These are phyloP conservation scores for Aspergillus aculeatus DNA, from an alignment of 2,329 filamentous ascomycete genomes.

Conservation along the genomic window DNA sequence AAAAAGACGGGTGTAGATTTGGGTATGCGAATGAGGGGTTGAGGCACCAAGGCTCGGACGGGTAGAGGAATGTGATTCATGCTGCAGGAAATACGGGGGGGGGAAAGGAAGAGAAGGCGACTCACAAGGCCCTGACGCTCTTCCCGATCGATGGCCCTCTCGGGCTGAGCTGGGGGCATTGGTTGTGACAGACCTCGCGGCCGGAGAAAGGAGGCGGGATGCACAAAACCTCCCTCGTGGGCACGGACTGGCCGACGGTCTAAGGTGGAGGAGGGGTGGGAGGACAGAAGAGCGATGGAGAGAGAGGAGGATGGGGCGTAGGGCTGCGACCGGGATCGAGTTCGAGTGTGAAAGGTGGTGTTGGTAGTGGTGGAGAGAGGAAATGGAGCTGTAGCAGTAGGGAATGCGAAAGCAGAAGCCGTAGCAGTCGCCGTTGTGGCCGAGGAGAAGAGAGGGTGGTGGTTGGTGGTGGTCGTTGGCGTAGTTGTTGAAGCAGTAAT, in stretches of 20 bases:
- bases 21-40: conserved; percentile 6
- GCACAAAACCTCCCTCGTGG: conserved; percentile 49
- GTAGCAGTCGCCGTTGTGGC: conserved; percentile 14
- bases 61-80: neutral
- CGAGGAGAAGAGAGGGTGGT: neutral
- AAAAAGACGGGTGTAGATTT: neutral
- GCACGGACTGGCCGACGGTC: conserved; percentile 21
- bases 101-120: conserved; percentile 12
- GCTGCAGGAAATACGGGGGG: conserved; percentile 4
- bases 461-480: conserved; percentile 4
- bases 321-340: neutral
- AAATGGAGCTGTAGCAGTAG: conserved; percentile 13
- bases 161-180: conserved; percentile 41
- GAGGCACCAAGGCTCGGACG: conserved; percentile 5
- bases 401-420: conserved; percentile 5
- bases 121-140: conserved; percentile 51
- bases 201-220: conserved; percentile 50
- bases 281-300: neutral
- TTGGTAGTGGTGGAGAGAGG: neutral
- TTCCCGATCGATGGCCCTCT: conserved; percentile 50
- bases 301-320: neutral
- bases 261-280: conserved; percentile 12
- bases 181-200: conserved; percentile 40
- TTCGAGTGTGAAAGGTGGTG: conserved; percentile 1
- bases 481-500: conserved; percentile 8